These are phyloP conservation scores for Kwoniella mangroviensis DNA, from an alignment of 768 basidiomycete species.

Conservation along the genomic window DNA sequence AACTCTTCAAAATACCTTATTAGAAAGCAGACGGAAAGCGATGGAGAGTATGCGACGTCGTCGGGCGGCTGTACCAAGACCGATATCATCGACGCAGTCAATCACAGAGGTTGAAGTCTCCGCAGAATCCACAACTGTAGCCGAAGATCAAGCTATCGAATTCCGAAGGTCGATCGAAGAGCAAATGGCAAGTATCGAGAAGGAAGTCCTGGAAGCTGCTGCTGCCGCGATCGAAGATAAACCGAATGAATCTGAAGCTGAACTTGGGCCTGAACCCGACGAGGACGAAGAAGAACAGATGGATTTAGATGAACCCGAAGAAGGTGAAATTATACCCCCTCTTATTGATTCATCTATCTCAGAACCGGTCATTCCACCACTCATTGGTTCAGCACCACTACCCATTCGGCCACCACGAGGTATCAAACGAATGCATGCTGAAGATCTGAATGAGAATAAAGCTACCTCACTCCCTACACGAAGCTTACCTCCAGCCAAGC, in stretches of 20 bases:
- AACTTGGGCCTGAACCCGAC: neutral
- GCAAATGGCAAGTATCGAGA: constrained; percentile 42
- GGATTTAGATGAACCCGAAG: constrained; percentile 41
- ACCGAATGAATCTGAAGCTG: neutral
- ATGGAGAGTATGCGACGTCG: constrained; percentile 44
- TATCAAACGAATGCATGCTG: constrained; percentile 39
- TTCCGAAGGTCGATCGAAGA: constrained; percentile 38
- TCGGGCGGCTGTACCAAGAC: constrained; percentile 13
- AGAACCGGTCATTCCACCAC: constrained; percentile 6
- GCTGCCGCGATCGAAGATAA: neutral
- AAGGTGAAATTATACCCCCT: constrained; percentile 40
- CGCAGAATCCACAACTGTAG: neutral
- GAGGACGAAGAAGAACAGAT: constrained; percentile 28
- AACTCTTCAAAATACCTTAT: constrained; percentile 29
- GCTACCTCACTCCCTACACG: constrained; percentile 30
- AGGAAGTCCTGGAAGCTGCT: constrained; percentile 33
- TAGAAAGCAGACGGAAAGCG: constrained; percentile 38
- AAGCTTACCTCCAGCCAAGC: constrained; percentile 20
- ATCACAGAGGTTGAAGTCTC: neutral
- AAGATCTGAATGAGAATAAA: constrained; percentile 44
- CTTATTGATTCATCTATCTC: constrained; percentile 7
- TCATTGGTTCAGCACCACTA: neutral
- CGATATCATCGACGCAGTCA: constrained; percentile 7
- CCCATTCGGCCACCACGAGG: constrained; percentile 27
- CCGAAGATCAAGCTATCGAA: neutral